These are phyloP conservation scores for Pseudogymnoascus sp. DNA, from an alignment of 2,329 filamentous ascomycete genomes.

Conservation along the genomic window DNA sequence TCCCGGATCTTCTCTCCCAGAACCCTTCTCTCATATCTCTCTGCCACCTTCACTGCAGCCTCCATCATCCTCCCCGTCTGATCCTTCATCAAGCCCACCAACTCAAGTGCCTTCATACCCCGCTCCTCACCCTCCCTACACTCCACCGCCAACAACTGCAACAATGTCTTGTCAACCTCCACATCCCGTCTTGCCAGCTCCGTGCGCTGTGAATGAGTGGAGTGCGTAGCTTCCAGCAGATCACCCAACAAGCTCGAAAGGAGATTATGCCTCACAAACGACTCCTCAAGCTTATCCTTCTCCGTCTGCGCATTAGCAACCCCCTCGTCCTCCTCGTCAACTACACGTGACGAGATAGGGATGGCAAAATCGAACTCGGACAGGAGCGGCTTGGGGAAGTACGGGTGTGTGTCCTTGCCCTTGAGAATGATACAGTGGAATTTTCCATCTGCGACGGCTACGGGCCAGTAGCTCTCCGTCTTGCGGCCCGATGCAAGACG, in stretches of 20 bases:
- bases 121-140: slow-evolving; percentile 88
- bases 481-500: slow-evolving; percentile 80
- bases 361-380: slow-evolving; percentile 90
- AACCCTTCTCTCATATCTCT: slow-evolving; percentile 70
- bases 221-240: slow-evolving; percentile 58
- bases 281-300: slow-evolving; percentile 63
- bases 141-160: slow-evolving; percentile 83
- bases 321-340: slow-evolving; percentile 31
- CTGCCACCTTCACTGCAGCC: slow-evolving; percentile 80
- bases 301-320: slow-evolving; percentile 37
- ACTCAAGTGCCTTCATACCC: slow-evolving; percentile 89
- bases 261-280: slow-evolving; percentile 67
- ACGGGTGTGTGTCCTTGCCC: slow-evolving; percentile 84
- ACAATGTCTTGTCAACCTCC: slow-evolving; percentile 79
- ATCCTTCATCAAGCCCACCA: slow-evolving; percentile 80
- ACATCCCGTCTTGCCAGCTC: slow-evolving; percentile 65
- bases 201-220: slow-evolving; percentile 54
- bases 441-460: slow-evolving; percentile 81
- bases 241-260: slow-evolving; percentile 69
- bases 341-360: slow-evolving; percentile 54
- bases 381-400: slow-evolving; percentile 81
- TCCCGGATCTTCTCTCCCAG: slow-evolving; percentile 87
- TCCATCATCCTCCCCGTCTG: slow-evolving; percentile 82
- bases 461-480: slow-evolving; percentile 86
- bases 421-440: slow-evolving; percentile 99